Base-by-base conservation (phyloP, 495 filamentous ascomycete genomes). In the Diplogelasinospora grovesii region DNA sequence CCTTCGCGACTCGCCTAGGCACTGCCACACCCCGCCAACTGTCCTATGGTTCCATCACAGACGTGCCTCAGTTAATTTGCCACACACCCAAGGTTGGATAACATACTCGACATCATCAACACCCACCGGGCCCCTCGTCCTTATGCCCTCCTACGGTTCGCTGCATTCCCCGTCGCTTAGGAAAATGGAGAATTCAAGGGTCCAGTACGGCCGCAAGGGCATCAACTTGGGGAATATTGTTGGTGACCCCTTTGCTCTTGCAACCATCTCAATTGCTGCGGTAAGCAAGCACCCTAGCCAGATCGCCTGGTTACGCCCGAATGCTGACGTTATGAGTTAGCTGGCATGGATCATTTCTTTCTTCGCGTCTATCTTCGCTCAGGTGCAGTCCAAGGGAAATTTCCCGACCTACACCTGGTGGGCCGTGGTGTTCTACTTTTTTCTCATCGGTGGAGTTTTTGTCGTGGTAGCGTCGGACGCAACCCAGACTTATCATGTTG, bases 271-370 rank as follows among this genome's bases (percentile, higher is more conserved):
- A 20, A 95, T 99, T 63, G 79, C 89, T 41, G 71, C 84, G 46
- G 89, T 95, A 77, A 61, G 87, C 75, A 14, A 3, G 9, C 26
- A 5, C 20, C 18, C 7, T 10, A 5, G 15, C 18, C 4, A 24
- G 3, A 31, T 36, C 14, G n/a, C n/a, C n/a, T n/a, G n/a, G n/a
- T n/a, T n/a, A n/a, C n/a, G n/a, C n/a, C n/a, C n/a, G n/a, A 27
- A 13, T 33, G 38, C 54, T 62, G 54, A 66, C 46, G n/a, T 28
- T 14, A 8, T 21, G 38, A n/a, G 25, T 56, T 61, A 96, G 89
- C 77, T 93, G 38, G 89, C 88, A 36, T 99, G 92, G 92, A 61
- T 97, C 41, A 95, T 97, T 51, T 78, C 86, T 9, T 89, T 97
- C 60, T 71, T 97, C 50, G 74, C 78, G 27, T 89, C 87, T 37